These are phyloP conservation scores for Trichoderma sp. DNA, from an alignment of 2,329 filamentous ascomycete species.

Conservation along the genomic window DNA sequence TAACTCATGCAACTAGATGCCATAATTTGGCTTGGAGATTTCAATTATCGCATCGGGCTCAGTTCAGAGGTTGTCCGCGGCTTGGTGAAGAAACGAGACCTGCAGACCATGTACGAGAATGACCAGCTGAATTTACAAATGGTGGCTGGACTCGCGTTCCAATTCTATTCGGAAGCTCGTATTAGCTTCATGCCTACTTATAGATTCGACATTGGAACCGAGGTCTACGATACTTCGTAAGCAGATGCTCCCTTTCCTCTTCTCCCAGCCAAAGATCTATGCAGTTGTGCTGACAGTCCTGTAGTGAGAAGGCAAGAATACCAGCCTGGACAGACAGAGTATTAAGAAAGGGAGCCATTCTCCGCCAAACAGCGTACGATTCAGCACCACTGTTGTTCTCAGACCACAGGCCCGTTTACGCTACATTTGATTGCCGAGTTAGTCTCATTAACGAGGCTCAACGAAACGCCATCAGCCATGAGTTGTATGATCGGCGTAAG, in stretches of 20 bases:
- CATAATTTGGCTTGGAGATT: conserved; percentile 94
- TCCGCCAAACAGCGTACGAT: conserved; percentile 80
- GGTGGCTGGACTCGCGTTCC: conserved; percentile 86
- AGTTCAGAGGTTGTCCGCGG: conserved; percentile 73
- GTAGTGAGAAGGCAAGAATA: conserved; percentile 84
- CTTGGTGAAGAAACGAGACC: conserved; percentile 68
- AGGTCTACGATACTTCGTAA: conserved; percentile 88
- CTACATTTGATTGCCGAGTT: conserved; percentile 80
- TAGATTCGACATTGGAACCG: conserved; percentile 86
- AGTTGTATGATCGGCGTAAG: conserved; percentile 70
- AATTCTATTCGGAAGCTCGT: conserved; percentile 83
- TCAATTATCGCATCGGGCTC: conserved; percentile 95
- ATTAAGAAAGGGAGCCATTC: conserved; percentile 77
- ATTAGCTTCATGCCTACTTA: conserved; percentile 93
- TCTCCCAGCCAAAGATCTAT: not conserved
- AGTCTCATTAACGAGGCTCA: conserved; percentile 73
- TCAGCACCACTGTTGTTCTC: conserved; percentile 83
- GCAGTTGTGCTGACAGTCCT: conserved; percentile 21
- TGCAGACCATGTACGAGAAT: conserved; percentile 82
- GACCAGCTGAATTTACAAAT: conserved; percentile 97
- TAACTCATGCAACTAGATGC: conserved; percentile 47
- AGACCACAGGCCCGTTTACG: conserved; percentile 94
- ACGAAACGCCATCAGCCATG: conserved; percentile 69
- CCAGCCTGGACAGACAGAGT: conserved; percentile 97
- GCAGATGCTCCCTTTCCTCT: conserved; percentile 30